phyloP scores from a whole-genome alignment of 306 rosid species.

The Trichosanthes truncata region DNA sequence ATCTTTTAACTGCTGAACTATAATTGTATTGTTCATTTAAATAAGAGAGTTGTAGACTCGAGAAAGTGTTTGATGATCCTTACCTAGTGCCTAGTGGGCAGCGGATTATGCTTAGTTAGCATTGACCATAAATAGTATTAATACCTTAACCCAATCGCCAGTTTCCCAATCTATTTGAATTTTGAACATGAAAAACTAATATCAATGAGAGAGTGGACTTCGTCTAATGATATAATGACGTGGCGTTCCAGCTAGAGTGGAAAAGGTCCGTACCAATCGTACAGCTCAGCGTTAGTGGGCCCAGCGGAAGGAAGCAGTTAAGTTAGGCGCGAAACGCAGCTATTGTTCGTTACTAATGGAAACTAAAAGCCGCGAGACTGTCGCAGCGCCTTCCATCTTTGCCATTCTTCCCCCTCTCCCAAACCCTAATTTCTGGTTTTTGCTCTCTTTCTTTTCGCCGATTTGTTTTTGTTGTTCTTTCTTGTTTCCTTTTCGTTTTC shows the following conservation, averaged over 20 bases:
- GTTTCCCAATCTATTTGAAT: background rate
- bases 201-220: background rate
- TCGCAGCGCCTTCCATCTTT: constrained; percentile 24
- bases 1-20: no score
- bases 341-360: constrained; percentile 15
- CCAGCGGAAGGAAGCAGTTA: background rate
- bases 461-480: background rate
- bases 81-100: no score
- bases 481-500: background rate
- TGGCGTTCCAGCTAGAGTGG: background rate
- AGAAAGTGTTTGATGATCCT: no score
- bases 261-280: background rate
- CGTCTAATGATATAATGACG: background rate
- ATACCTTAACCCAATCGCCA: no score
- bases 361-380: constrained; percentile 24
- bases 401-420: constrained; percentile 1
- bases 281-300: background rate
- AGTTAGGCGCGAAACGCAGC: constrained; percentile 25
- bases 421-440: constrained; percentile 32
- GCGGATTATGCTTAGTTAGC: no score
- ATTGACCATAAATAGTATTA: no score
- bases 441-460: background rate
- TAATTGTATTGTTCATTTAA: no score
- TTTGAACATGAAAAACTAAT: background rate
- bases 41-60: no score